Base-by-base conservation (phyloP, 2,329 filamentous ascomycete species). In the Claviceps arundinis region DNA sequence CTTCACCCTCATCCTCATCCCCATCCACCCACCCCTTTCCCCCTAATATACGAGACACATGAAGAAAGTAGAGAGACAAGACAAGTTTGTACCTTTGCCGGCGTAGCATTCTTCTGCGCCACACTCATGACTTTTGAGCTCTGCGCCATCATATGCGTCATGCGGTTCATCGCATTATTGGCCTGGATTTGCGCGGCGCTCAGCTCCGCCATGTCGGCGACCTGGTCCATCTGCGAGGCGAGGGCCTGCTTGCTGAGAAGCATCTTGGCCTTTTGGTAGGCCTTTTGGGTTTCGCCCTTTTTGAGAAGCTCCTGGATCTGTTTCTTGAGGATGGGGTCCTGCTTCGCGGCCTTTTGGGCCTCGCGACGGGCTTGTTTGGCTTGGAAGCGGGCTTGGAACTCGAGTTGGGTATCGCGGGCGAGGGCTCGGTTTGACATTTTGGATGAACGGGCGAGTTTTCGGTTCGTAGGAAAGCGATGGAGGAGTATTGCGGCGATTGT, bases 101-200 rank as follows among this genome's bases (percentile, higher is more conserved):
- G 77, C 60, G 81, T 81, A 61, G 76, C 75, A 57, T 68, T 78
- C 61, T 72, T 73, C 68, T 81, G 78, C 2, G 78, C 78, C 7
- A 73, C 70, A 55, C 69, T 73, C 78, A 81, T 81, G 9, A 76
- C 79, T 48, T 72, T 69, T 38, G 75, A 78, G 4, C 76, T 79
- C 65, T 77, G 75, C 24, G 73, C 73, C 77, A 81, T 81, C 77
- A 81, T 81, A 60, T 75, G 66, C 53, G 78, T 81, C 78, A 81
- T 81, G 57, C 77, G 75, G 68, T 81, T 81, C 77, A 81, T 81
- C 52, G 76, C 70, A 58, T 81, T 81, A 68, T 81, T 81, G 62
- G 78, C 77, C 68, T 81, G 76, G 65, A 82, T 81, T 70, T 81
- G 78, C 3, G 76, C 74, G 47, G 75, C 73, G 30, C 72, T 77